phyloP scores from a whole-genome alignment of 2,329 filamentous ascomycete genomes.

The Aspergillus piperis region DNA sequence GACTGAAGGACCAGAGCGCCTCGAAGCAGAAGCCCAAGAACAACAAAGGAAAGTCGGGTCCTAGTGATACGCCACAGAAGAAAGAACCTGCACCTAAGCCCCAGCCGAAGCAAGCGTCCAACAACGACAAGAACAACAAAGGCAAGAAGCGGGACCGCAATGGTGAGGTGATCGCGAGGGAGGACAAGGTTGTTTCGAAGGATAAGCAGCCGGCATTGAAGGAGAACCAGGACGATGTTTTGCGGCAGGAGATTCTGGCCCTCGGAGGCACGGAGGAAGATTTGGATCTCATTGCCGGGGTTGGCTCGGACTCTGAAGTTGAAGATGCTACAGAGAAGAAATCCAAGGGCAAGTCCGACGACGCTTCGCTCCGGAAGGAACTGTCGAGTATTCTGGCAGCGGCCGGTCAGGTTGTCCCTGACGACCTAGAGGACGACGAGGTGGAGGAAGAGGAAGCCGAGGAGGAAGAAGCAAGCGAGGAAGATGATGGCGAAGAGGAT shows the following conservation, averaged over 20 bases:
- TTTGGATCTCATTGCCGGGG: slow-evolving; percentile 47
- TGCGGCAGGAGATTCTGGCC: slow-evolving; percentile 48
- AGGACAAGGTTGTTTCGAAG: slow-evolving; percentile 29
- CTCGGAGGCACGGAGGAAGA: slow-evolving; percentile 54
- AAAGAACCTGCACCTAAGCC: slow-evolving; percentile 23
- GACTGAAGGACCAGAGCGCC: slow-evolving; percentile 36
- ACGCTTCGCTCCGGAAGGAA: slow-evolving; percentile 45
- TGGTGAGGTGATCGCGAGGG: slow-evolving; percentile 45
- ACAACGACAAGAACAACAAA: slow-evolving; percentile 28
- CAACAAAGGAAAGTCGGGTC: slow-evolving; percentile 25
- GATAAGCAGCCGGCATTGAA: slow-evolving; percentile 23
- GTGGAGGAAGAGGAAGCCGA: slow-evolving; percentile 39
- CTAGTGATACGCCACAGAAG: slow-evolving; percentile 27
- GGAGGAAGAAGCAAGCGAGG: slow-evolving; percentile 34
- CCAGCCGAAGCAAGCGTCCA: slow-evolving; percentile 23
- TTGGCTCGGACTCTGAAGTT: slow-evolving; percentile 50
- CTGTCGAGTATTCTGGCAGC: slow-evolving; percentile 38
- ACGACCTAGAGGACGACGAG: slow-evolving; percentile 37
- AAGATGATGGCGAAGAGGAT: slow-evolving; percentile 33
- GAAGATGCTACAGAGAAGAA: slow-evolving; percentile 33
- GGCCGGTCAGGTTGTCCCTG: slow-evolving; percentile 39
- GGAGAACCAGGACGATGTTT: slow-evolving; percentile 30
- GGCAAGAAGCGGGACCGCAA: slow-evolving; percentile 51
- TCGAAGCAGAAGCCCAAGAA: slow-evolving; percentile 36
- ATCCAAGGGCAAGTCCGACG: slow-evolving; percentile 28